phyloP scores from a whole-genome alignment of 768 basidiomycete species.

The Hebeloma cylindrosporum region DNA sequence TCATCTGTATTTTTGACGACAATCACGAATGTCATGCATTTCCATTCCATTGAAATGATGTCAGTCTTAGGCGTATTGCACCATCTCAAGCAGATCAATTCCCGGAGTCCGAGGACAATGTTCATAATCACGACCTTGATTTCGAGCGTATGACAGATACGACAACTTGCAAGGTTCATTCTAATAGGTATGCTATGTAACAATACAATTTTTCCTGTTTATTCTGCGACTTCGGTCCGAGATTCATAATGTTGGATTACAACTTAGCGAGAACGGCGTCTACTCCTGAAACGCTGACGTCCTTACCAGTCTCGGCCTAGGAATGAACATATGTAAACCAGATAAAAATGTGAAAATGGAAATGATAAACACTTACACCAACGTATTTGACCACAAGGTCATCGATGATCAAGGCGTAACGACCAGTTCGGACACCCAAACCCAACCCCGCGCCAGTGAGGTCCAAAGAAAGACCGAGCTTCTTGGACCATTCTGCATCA shows the following conservation, averaged over 20 bases:
- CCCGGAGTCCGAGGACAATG: no score
- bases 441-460: constrained; percentile 44
- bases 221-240: neutral
- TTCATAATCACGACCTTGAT: no score
- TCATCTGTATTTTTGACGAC: constrained; percentile 5
- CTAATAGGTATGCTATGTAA: no score
- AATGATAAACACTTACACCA: constrained; percentile 38
- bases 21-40: no score
- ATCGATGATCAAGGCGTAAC: constrained; percentile 67
- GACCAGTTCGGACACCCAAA: constrained; percentile 57
- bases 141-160: no score
- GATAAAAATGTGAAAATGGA: neutral
- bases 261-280: constrained; percentile 57
- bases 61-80: no score
- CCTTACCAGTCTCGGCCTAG: constrained; percentile 51
- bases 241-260: constrained; percentile 19
- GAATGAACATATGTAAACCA: constrained; percentile 12
- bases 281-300: constrained; percentile 56
- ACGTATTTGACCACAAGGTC: constrained; percentile 70
- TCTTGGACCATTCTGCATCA: constrained; percentile 53
- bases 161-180: neutral
- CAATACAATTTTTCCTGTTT: constrained; percentile 4
- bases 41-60: no score
- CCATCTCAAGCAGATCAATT: no score
- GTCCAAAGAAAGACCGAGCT: constrained; percentile 57